These are phyloP conservation scores for Talaromyces islandicus DNA, from an alignment of 2,329 filamentous ascomycete genomes.

Conservation along the genomic window DNA sequence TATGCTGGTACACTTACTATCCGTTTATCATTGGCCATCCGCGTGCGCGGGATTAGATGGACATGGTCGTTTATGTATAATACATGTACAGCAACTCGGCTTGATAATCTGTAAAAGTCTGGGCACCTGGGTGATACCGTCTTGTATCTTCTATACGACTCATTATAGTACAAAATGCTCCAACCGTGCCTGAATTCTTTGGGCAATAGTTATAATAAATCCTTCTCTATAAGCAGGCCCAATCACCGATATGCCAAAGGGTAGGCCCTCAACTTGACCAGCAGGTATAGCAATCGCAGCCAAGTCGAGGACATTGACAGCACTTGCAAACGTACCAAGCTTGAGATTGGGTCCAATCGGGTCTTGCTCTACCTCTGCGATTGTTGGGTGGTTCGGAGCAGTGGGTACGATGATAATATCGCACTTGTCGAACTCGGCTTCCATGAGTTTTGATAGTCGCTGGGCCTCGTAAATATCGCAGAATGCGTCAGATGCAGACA, in stretches of 20 bases:
- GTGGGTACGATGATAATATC: slow-evolving; percentile 53
- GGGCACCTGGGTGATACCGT: not conserved
- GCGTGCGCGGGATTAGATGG: not conserved
- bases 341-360: slow-evolving; percentile 51
- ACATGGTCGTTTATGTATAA: not conserved
- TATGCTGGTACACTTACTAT: not conserved
- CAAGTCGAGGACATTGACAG: slow-evolving; percentile 56
- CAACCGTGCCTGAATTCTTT: slow-evolving; percentile 4
- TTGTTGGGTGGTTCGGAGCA: slow-evolving; percentile 47
- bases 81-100: not conserved
- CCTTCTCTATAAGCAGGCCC: slow-evolving; percentile 8
- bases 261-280: slow-evolving; percentile 31
- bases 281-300: slow-evolving; percentile 30
- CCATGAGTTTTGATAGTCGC: slow-evolving; percentile 19
- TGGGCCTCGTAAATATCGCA: slow-evolving; percentile 43
- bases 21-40: not conserved
- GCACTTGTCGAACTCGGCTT: slow-evolving; percentile 22
- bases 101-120: too few species aligned
- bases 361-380: slow-evolving; percentile 46
- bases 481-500: slow-evolving; percentile 43
- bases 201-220: slow-evolving; percentile 4
- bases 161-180: not conserved
- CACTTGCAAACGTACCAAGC: slow-evolving; percentile 54
- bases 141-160: not conserved
- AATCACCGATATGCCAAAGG: slow-evolving; percentile 17